Base-by-base conservation (phyloP, 2,329 filamentous ascomycete genomes). In the Cladophialophora yegresii region DNA sequence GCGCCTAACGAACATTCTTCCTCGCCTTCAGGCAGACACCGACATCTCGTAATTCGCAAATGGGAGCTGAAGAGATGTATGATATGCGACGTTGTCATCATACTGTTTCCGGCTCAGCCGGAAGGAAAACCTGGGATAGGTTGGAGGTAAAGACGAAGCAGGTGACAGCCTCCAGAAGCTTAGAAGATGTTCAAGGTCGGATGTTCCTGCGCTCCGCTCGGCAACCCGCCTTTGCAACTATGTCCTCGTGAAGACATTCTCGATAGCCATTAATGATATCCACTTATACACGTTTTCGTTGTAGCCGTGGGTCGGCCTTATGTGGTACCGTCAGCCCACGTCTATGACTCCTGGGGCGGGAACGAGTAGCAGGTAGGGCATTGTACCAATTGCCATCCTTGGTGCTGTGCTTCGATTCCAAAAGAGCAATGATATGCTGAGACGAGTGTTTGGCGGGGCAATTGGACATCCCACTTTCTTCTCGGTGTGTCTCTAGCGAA, bases 391-490 rank as follows among this genome's bases (percentile, higher is more conserved):
- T 43, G 36, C 36, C 36, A 43, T 43, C 16, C n/a, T 16, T 43
- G 13, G n/a, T 43, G 36, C 36, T 16, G 36, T n/a, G 36, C 36
- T 20, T n/a, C 8, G 13, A 2, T 43, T 43, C 36, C 2, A 43
- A 49, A 59, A 23, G n/a, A 51, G 45, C 22, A 59, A 59, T 50
- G 60, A 40, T 54, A 53, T 22, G 47, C 50, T 55, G 53, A 33
- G 28, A 55, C 28, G 30, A 40, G 36, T 9, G 22, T 13, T 40
- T 59, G 43, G 61, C 61, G 61, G 61, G 61, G 61, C 61, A 63
- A 55, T 54, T 55, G 26, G 51, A 54, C 61, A 63, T 63, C 61
- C 61, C 61, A 63, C 61, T 33, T 63, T 58, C 54, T 58, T 36
- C 30, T 51, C 43, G 53, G 28, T 56, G 51, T 32, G 49, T 33